Conservation (phyloP, 179 eudicot species). For the Corrigiola litoralis region DNA sequence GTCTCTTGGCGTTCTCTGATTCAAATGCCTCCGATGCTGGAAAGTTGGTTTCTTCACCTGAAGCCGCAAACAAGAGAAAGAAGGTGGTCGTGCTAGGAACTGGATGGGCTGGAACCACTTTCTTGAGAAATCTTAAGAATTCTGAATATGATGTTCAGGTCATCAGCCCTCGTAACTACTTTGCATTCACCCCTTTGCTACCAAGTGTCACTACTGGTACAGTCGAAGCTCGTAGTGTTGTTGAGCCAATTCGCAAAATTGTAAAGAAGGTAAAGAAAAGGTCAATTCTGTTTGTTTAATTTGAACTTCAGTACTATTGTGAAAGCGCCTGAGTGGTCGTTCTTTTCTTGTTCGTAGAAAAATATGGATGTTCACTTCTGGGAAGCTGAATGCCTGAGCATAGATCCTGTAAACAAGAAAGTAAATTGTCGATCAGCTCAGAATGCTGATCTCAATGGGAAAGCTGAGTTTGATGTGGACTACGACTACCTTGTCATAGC, state of each 20-base stretch:
- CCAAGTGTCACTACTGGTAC: slow-evolving; percentile 90
- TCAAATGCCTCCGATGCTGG: slow-evolving; percentile 40
- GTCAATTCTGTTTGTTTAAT: background rate
- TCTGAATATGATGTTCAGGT: slow-evolving; percentile 74
- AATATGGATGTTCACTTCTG: slow-evolving; percentile 39
- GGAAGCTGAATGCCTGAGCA: slow-evolving; percentile 86
- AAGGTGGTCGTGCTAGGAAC: slow-evolving; percentile 89
- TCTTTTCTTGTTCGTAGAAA: slow-evolving; percentile 44
- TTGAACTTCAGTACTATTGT: background rate
- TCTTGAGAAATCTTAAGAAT: slow-evolving; percentile 68
- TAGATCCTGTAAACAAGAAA: slow-evolving; percentile 71
- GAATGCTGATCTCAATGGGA: slow-evolving; percentile 36
- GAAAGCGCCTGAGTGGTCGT: background rate
- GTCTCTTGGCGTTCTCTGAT: slow-evolving; percentile 78
- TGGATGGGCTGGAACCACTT: slow-evolving; percentile 98
- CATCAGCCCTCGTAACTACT: slow-evolving; percentile 86
- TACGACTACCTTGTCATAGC: slow-evolving; percentile 89
- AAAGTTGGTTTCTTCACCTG: slow-evolving; percentile 31
- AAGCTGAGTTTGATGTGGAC: slow-evolving; percentile 66
- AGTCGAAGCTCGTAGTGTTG: slow-evolving; percentile 90
- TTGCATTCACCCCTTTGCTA: slow-evolving; percentile 81
- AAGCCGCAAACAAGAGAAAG: slow-evolving; percentile 56
- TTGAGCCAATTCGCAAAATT: slow-evolving; percentile 88
- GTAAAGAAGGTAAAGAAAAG: slow-evolving; percentile 51
- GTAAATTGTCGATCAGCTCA: slow-evolving; percentile 61